Evolutionary conservation across 257 asterid genomes (phyloP).

Genomic region (Anisodus acutangulus): DNA sequence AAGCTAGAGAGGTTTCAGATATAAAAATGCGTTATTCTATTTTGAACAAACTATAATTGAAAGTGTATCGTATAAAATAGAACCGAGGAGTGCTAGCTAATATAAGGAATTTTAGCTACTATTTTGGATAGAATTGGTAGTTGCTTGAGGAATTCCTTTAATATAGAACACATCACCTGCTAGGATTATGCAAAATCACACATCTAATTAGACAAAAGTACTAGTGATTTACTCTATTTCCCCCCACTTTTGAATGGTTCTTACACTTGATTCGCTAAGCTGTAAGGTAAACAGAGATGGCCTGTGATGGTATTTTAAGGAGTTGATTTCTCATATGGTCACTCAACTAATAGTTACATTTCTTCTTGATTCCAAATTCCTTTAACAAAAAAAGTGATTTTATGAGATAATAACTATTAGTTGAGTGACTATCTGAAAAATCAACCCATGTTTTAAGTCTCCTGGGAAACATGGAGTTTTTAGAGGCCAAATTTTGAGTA

Average conservation of each 20-base stretch:
- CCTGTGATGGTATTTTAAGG: neutral
- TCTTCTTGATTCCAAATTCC: too few species aligned
- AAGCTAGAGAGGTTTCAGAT: neutral
- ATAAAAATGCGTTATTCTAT: neutral
- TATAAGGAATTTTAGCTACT: neutral
- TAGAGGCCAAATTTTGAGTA: neutral
- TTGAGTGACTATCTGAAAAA: too few species aligned
- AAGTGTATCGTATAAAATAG: neutral
- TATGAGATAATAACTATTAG: too few species aligned
- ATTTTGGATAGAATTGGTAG: neutral
- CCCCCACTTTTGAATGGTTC: neutral
- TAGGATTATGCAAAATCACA: neutral
- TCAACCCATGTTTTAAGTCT: neutral
- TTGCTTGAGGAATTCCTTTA: slow-evolving; percentile 3
- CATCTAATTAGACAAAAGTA: neutral
- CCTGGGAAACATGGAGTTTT: neutral
- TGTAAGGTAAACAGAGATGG: neutral
- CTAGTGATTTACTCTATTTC: neutral
- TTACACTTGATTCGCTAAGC: neutral
- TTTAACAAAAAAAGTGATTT: too few species aligned
- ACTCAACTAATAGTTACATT: too few species aligned
- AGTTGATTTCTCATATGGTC: too few species aligned
- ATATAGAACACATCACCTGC: neutral
- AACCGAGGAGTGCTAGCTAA: neutral
- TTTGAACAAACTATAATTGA: neutral